These are phyloP conservation scores for Corymbia maculata DNA, from an alignment of 345 rosid species.

Conservation along the genomic window DNA sequence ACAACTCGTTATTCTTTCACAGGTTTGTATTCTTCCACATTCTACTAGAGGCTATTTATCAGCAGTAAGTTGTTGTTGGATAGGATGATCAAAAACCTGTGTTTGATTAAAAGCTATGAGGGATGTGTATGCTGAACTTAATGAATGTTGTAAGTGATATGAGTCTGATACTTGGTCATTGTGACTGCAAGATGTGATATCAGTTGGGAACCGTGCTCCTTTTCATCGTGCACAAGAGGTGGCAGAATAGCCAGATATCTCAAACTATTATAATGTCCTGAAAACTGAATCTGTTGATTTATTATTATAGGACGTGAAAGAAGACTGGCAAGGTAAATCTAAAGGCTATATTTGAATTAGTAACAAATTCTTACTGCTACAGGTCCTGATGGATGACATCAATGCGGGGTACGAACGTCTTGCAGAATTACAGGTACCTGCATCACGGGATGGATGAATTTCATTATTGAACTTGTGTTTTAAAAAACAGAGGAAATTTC, in stretches of 20 bases:
- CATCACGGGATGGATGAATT: background rate
- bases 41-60: background rate
- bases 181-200: background rate
- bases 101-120: background rate
- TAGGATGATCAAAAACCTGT: background rate
- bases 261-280: background rate
- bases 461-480: background rate
- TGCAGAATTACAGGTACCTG: conserved; percentile 67
- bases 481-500: background rate
- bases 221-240: background rate
- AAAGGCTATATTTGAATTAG: background rate
- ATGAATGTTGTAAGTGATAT: background rate
- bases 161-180: background rate
- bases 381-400: conserved; percentile 88
- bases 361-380: conserved; percentile 17
- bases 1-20: conserved; percentile 81
- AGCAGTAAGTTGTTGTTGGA: background rate
- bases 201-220: background rate
- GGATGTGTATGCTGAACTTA: background rate
- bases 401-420: conserved; percentile 89
- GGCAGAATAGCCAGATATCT: background rate
- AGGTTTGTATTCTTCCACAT: conserved; percentile 30
- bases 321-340: background rate
- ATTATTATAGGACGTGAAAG: background rate
- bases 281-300: background rate